Conservation (phyloP, 2,329 filamentous ascomycete genomes). For the Colletotrichum spinosum region DNA sequence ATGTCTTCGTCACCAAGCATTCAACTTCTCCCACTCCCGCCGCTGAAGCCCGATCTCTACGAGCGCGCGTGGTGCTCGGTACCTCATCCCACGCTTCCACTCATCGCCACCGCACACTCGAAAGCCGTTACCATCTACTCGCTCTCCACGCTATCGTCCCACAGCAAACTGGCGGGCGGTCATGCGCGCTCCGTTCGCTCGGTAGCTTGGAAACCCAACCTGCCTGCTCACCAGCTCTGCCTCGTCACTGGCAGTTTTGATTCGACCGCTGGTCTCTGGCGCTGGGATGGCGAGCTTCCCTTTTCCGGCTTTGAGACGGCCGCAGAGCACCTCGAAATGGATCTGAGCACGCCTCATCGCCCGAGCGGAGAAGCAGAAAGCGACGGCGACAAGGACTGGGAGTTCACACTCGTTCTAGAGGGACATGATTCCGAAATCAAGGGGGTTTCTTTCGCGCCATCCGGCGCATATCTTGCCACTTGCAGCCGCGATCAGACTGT, state of each 20-base stretch:
- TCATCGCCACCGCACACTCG: constrained; percentile 89
- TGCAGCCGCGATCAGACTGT: constrained; percentile 93
- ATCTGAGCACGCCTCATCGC: constrained; percentile 45
- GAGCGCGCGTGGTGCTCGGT: constrained; percentile 87
- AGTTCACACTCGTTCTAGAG: constrained; percentile 90
- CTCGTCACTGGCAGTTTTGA: constrained; percentile 96
- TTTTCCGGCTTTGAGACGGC: constrained; percentile 35
- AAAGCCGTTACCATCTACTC: constrained; percentile 93
- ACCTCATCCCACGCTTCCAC: constrained; percentile 87
- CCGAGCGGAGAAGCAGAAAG: constrained; percentile 47
- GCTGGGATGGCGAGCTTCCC: constrained; percentile 64
- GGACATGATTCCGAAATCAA: constrained; percentile 97
- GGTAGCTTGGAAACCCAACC: constrained; percentile 82
- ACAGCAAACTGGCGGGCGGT: constrained; percentile 84
- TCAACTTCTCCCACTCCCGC: constrained; percentile 57
- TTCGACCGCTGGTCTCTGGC: constrained; percentile 88
- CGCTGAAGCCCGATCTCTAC: constrained; percentile 68
- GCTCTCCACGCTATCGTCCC: constrained; percentile 80
- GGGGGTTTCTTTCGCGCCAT: constrained; percentile 78
- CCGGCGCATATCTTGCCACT: constrained; percentile 84
- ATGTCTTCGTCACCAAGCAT: constrained; percentile 32
- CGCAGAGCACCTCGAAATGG: constrained; percentile 53
- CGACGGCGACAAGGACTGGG: constrained; percentile 85
- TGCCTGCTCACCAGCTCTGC: constrained; percentile 72
- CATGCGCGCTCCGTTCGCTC: constrained; percentile 92